Evolutionary conservation across 2,329 filamentous ascomycete species (phyloP), one percentile per base, ranked within the genome.

Genomic region (Aurifilum marmelostoma): DNA sequence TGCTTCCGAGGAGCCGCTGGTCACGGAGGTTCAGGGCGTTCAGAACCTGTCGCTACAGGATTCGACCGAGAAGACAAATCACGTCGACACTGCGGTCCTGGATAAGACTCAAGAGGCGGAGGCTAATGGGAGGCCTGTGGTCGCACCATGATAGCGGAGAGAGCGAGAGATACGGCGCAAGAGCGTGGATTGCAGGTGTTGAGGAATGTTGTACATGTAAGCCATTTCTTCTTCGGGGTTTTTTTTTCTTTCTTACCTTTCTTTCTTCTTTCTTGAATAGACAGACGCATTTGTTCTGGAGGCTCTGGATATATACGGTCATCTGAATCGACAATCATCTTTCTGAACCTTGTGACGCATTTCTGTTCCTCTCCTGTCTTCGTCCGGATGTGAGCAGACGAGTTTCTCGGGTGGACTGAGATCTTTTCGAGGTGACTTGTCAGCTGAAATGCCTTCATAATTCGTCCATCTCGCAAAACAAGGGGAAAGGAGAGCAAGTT

Each of bases 1-100:
- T 12, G 64, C 68, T 14, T 60, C 39, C 47, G 63, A 62, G 58
- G 54, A 63, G 27, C 69, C 59, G 27, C 59, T 69, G 27, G 63
- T 58, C 54, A 65, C 50, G 14, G 68, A 65, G 32, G 63, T 70
- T 5, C 66, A 74, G 41, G 73, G 67, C 4, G 67, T 77, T 14
- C 67, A 75, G 60, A 71, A 69, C 11, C 71, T 78, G 11, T 67
- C 69, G 2, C 70, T 78, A 1, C 29, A 68, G 11, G 63, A 70
- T 54, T 52, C 69, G 27, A 67, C 66, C 18, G 54, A 69, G 32
- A 67, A 68, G 34, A 64, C 34, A 43, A 66, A 63, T 24, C 67
- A 73, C 50, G 71, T 66, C 18, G 66, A 64, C n/a, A 29, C 69
- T 11, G 71, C 71, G 4, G 68, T 75, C 7, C 74, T 73, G 16